phyloP scores from a whole-genome alignment of 2,329 filamentous ascomycete species.

The Cytospora piceicola region DNA sequence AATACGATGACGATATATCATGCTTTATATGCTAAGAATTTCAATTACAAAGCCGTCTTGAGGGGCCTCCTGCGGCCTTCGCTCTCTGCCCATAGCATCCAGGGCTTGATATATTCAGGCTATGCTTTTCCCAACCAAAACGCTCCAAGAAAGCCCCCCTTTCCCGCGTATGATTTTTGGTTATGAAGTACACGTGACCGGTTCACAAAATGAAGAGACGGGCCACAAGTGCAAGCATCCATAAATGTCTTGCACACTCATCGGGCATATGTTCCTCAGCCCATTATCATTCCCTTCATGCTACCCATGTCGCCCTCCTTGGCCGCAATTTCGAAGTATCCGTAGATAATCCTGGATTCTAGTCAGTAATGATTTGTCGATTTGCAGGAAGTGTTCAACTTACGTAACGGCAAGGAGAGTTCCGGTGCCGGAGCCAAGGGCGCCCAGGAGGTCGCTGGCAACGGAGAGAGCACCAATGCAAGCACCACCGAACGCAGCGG shows the following conservation, averaged over 20 bases:
- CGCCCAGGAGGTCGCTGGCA: conserved; percentile 91
- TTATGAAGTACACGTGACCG: conserved; percentile 28
- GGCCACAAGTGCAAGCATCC: conserved; percentile 15
- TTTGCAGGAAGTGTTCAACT: conserved; percentile 49
- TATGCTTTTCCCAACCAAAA: conserved; percentile 29
- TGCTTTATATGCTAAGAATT: conserved; percentile 25
- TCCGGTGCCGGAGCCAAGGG: conserved; percentile 94
- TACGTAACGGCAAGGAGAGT: conserved; percentile 98
- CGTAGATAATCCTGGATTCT: conserved; percentile 84
- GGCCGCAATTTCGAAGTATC: conserved; percentile 98
- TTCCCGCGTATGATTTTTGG: conserved; percentile 18
- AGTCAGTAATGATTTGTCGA: conserved; percentile 43
- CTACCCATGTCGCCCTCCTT: conserved; percentile 95
- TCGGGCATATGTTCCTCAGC: conserved; percentile 46
- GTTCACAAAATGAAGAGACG: conserved; percentile 1
- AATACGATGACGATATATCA: conserved; percentile 22
- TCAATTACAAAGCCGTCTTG: conserved; percentile 24
- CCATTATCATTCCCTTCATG: conserved; percentile 75
- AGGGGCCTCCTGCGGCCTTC: conserved; percentile 5
- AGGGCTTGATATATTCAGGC: not conserved
- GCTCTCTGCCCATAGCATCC: not conserved
- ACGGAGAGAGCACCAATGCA: conserved; percentile 98
- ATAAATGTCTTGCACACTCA: conserved; percentile 1
- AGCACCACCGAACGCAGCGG: conserved; percentile 96
- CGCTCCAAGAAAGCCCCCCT: conserved; percentile 18